Percentiles rank a stretch among this genome's conserved stretches.
Conservation (phyloP, 306 rosid genomes). For the Styphnolobium japonicum region DNA sequence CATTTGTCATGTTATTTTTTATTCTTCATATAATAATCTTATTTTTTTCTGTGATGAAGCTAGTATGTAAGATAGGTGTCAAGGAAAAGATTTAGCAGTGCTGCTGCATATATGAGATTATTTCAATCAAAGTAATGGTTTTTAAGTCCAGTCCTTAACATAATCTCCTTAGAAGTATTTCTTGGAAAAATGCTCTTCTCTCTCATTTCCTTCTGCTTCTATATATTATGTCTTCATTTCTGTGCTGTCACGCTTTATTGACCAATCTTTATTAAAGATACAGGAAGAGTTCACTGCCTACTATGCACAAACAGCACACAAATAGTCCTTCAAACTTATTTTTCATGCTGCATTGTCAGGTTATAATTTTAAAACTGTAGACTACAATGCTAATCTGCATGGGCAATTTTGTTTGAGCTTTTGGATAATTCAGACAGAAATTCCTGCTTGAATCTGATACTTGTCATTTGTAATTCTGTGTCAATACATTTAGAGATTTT, state of each 20-base stretch:
- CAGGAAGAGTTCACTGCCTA: neutral
- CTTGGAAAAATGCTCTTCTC: neutral
- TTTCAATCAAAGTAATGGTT: neutral
- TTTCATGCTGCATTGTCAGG: neutral
- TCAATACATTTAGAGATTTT: neutral
- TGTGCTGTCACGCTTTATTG: neutral
- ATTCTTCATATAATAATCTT: neutral
- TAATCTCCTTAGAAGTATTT: neutral
- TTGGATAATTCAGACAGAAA: neutral
- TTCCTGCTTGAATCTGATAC: slow-evolving; percentile 9
- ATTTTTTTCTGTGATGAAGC: neutral
- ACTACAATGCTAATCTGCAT: neutral
- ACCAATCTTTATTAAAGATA: neutral
- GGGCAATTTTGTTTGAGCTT: neutral
- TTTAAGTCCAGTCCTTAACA: neutral
- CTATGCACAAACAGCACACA: neutral
- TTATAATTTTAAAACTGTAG: neutral
- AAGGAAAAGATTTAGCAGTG: neutral
- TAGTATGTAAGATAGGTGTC: neutral
- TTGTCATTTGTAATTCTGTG: slow-evolving; percentile 13
- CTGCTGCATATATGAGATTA: neutral
- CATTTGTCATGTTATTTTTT: neutral
- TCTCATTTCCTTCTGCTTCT: neutral
- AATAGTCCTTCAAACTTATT: neutral
- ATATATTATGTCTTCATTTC: neutral